Percentiles rank a stretch among this genome's conserved stretches.
phyloP scores from a whole-genome alignment of 2,329 filamentous ascomycete species.

The Beauveria rudraprayagi region DNA sequence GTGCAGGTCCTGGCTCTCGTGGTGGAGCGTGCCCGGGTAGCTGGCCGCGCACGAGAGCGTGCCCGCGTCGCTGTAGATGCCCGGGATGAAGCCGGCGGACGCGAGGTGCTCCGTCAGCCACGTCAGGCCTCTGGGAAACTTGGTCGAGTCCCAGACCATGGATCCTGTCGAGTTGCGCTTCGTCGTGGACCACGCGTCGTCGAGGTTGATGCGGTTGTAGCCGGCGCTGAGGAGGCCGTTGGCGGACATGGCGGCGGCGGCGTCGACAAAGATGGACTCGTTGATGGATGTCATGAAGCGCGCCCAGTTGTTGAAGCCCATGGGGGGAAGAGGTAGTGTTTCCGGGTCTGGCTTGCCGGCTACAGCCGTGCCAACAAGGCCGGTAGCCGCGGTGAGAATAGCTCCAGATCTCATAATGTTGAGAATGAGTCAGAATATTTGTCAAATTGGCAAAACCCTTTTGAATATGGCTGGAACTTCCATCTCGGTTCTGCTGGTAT shows the following conservation, averaged over 20 bases:
- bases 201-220: constrained; percentile 31
- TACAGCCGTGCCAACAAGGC: neutral
- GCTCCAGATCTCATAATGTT: neutral
- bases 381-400: neutral
- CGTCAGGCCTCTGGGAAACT: constrained; percentile 34
- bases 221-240: constrained; percentile 30
- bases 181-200: constrained; percentile 35
- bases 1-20: constrained; percentile 33
- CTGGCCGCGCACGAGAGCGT: constrained; percentile 32
- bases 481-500: too few relatives aligned
- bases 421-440: too few relatives aligned
- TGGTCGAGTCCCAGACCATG: constrained; percentile 31
- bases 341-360: constrained; percentile 1
- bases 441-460: too few relatives aligned
- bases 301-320: constrained; percentile 46
- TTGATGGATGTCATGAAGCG: constrained; percentile 39
- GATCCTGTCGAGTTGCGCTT: constrained; percentile 27
- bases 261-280: constrained; percentile 38
- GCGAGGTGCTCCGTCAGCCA: constrained; percentile 32
- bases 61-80: constrained; percentile 37
- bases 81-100: constrained; percentile 30
- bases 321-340: constrained; percentile 27
- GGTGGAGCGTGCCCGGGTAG: constrained; percentile 31
- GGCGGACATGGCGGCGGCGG: constrained; percentile 35
- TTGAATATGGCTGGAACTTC: too few relatives aligned